A percentile compares a stretch with the other conserved stretches of the same genome.
phyloP scores from a whole-genome alignment of 2,329 filamentous ascomycete genomes.

The Thielaviopsis musarum region DNA sequence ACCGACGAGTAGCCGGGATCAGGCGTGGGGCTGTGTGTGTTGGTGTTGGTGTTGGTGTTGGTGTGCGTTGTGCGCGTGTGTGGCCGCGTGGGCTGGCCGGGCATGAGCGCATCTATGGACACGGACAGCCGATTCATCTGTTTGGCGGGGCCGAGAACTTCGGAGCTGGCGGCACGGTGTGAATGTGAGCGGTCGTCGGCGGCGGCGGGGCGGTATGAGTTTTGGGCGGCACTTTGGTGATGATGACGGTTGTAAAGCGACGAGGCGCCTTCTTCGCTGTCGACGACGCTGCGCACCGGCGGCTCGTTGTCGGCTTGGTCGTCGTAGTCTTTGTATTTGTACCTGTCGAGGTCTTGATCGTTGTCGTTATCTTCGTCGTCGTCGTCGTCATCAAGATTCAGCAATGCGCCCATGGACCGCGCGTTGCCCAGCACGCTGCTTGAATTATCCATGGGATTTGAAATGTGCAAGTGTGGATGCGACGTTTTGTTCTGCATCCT shows the following conservation, averaged over 20 bases:
- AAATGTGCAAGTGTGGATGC: not conserved
- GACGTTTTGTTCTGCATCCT: not conserved
- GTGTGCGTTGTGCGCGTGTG: conserved; percentile 3
- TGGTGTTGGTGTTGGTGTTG: not conserved
- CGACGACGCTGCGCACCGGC: not conserved
- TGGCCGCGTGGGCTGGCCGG: not conserved
- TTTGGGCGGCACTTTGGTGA: not conserved
- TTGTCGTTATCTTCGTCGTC: not conserved
- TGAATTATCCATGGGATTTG: not conserved
- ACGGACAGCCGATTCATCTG: not conserved
- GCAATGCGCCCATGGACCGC: conserved; percentile 6
- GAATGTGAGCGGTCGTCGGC: conserved; percentile 3
- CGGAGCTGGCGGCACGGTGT: conserved; percentile 4
- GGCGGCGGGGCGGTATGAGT: not conserved
- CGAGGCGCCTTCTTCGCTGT: not conserved
- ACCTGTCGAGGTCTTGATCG: not conserved
- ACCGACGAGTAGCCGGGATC: not conserved
- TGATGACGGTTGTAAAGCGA: not conserved
- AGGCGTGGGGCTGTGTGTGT: not conserved
- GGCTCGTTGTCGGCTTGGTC: not conserved
- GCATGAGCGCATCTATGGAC: not conserved
- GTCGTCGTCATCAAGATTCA: conserved; percentile 7
- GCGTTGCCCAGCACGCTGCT: conserved; percentile 2
- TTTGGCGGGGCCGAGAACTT: not conserved
- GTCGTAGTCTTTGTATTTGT: not conserved